A percentile compares a stretch with the other conserved stretches of the same genome.
Evolutionary conservation across 352 stramenopile species (phyloP).

Genomic region (Blastocystis sp.): DNA sequence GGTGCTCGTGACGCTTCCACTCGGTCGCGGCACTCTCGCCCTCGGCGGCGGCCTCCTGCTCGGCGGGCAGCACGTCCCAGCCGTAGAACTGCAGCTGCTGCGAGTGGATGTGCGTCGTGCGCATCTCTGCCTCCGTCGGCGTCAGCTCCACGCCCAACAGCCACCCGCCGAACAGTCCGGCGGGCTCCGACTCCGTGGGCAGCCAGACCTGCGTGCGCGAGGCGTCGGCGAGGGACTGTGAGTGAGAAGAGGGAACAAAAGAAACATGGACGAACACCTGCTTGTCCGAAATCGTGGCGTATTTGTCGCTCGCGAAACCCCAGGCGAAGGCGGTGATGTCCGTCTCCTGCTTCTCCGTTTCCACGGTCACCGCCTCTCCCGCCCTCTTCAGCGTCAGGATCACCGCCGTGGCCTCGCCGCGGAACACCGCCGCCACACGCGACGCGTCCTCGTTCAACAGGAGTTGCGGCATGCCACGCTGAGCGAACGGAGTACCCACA

Average conservation of each 20-base stretch:
- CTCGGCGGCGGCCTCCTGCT: not conserved
- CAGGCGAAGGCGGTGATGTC: slow-evolving; percentile 16
- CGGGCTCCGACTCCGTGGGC: slow-evolving; percentile 1
- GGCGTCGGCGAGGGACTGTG: not conserved
- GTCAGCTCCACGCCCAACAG: slow-evolving; percentile 30
- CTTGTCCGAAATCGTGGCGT: slow-evolving; percentile 10
- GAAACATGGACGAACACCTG: slow-evolving; percentile 14
- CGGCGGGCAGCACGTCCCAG: slow-evolving; percentile 19
- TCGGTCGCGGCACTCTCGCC: not conserved
- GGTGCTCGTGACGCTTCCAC: slow-evolving; percentile 35
- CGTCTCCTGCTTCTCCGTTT: not conserved
- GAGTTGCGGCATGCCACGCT: not conserved
- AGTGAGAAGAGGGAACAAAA: not conserved
- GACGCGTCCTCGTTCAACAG: slow-evolving; percentile 11
- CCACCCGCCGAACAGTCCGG: slow-evolving; percentile 23
- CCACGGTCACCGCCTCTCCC: not conserved
- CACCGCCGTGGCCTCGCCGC: not conserved
- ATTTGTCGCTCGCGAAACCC: slow-evolving; percentile 1
- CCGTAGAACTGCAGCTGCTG: slow-evolving; percentile 41
- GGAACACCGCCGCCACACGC: slow-evolving; percentile 2
- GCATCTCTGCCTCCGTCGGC: slow-evolving; percentile 47
- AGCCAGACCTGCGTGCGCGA: not conserved
- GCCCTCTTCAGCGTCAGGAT: not conserved
- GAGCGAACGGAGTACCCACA: not conserved
- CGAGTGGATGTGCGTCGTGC: slow-evolving; percentile 32